phyloP scores from a whole-genome alignment of 2,329 filamentous ascomycete genomes.

The Zymoseptoria passerinii region DNA sequence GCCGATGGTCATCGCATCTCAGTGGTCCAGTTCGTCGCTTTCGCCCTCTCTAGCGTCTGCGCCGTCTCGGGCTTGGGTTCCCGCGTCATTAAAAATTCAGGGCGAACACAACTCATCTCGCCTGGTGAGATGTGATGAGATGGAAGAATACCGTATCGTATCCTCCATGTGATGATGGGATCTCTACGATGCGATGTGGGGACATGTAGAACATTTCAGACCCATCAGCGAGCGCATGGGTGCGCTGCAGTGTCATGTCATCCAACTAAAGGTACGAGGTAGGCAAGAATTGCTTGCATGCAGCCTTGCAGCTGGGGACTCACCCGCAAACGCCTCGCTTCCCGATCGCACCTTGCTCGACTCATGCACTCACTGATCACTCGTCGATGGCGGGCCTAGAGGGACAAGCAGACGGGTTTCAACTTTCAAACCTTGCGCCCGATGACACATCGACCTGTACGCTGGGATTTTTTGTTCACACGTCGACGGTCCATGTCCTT shows the following conservation, averaged over 20 bases:
- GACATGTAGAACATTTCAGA: too few relatives aligned
- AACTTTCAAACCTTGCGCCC: neutral
- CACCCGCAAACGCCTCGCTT: neutral
- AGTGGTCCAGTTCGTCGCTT: neutral
- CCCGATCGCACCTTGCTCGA: neutral
- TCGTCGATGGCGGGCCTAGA: neutral
- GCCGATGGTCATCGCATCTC: too few relatives aligned
- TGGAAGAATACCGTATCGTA: too few relatives aligned
- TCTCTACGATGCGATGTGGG: too few relatives aligned
- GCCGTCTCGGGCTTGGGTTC: neutral
- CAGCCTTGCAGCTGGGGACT: neutral
- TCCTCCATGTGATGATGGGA: too few relatives aligned
- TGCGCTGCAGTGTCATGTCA: neutral
- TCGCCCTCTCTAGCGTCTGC: neutral
- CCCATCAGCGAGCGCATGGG: neutral
- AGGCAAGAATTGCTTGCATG: neutral
- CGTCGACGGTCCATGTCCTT: too few relatives aligned
- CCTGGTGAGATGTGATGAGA: too few relatives aligned
- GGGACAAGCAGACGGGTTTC: neutral
- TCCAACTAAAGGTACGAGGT: too few relatives aligned
- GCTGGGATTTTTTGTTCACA: neutral
- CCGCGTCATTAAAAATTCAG: neutral
- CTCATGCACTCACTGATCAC: neutral
- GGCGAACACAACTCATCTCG: neutral
- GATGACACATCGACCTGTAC: neutral